Evolutionary conservation across 495 filamentous ascomycete genomes (phyloP).

Genomic region (Aspergillus bridgeri): DNA sequence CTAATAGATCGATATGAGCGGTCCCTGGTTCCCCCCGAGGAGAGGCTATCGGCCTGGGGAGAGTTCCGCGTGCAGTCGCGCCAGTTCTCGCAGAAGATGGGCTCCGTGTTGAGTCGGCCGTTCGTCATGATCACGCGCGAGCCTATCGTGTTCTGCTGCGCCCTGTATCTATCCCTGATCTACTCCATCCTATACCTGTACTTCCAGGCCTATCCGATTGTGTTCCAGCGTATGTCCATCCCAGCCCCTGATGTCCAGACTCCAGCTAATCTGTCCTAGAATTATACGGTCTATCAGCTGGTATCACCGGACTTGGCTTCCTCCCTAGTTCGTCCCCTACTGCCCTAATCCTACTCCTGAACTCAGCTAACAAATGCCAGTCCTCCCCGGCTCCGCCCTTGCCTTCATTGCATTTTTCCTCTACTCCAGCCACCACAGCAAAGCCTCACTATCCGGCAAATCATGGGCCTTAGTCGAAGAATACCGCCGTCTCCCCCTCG

Average conservation of each 20-base stretch:
- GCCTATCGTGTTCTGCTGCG: constrained; percentile 47
- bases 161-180: constrained; percentile 54
- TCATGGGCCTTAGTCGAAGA: constrained; percentile 46
- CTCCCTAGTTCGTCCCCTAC: constrained; percentile 26
- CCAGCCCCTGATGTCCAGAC: too few relatives aligned
- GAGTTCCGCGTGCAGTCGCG: neutral
- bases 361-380: constrained; percentile 8
- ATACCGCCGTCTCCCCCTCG: constrained; percentile 59
- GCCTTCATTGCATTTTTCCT: constrained; percentile 25
- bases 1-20: constrained; percentile 58
- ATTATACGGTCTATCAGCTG: constrained; percentile 45
- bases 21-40: constrained; percentile 21
- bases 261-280: constrained; percentile 21
- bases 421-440: constrained; percentile 26
- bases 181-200: constrained; percentile 63
- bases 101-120: constrained; percentile 32
- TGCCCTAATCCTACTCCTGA: neutral
- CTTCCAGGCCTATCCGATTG: constrained; percentile 57
- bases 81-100: neutral
- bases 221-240: constrained; percentile 40
- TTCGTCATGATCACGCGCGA: constrained; percentile 41
- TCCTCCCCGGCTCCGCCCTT: constrained; percentile 21
- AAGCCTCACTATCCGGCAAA: constrained; percentile 18
- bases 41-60: neutral
- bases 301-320: constrained; percentile 30